Evolutionary conservation across 257 asterid genomes (phyloP).

Genomic region (Handroanthus guayacan): DNA sequence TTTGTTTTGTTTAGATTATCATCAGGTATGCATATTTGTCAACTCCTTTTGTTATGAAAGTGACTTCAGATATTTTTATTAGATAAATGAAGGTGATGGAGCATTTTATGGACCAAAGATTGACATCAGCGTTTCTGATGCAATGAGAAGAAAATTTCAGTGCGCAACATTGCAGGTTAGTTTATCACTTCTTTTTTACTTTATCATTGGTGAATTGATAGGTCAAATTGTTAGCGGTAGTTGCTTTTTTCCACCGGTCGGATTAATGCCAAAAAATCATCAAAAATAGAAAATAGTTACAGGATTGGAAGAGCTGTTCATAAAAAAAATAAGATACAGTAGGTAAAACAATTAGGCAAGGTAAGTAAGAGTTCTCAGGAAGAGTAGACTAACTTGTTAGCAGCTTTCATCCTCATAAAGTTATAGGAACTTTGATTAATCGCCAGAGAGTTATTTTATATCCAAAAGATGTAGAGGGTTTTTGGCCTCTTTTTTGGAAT

Average conservation of each 20-base stretch:
- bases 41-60: slow-evolving; percentile 31
- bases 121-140: slow-evolving; percentile 90
- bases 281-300: neutral
- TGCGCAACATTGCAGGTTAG: slow-evolving; percentile 96
- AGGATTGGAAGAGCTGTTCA: neutral
- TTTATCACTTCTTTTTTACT: slow-evolving; percentile 25
- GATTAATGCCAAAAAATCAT: neutral
- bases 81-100: slow-evolving; percentile 97
- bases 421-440: slow-evolving; percentile 1
- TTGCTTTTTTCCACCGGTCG: too few species aligned
- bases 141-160: slow-evolving; percentile 96
- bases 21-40: slow-evolving; percentile 21
- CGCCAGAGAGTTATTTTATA: neutral
- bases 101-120: slow-evolving; percentile 98
- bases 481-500: neutral
- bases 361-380: neutral
- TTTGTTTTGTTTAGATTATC: slow-evolving; percentile 21
- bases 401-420: slow-evolving; percentile 4
- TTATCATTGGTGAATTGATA: neutral
- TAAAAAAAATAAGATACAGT: neutral
- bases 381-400: neutral
- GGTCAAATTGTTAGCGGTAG: neutral
- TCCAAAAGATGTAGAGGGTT: neutral
- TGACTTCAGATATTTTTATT: slow-evolving; percentile 35
- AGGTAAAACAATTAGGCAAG: neutral